These are phyloP conservation scores for Rhizophora mangle DNA, from an alignment of 345 rosid species.

Conservation along the genomic window DNA sequence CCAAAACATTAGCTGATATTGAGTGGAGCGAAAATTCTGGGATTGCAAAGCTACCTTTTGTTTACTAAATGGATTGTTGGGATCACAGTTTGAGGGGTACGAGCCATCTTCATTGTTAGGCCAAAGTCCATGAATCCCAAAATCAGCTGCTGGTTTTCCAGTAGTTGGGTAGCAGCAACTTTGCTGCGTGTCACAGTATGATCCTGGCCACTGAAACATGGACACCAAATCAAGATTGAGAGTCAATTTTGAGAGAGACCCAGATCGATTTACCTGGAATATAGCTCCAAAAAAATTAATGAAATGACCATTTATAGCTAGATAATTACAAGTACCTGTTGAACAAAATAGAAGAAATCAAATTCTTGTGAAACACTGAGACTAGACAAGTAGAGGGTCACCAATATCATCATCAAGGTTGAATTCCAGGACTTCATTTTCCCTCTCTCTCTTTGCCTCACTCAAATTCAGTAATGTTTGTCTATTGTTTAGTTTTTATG, in stretches of 20 bases:
- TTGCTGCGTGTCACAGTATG: constrained; percentile 67
- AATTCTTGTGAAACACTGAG: constrained; percentile 57
- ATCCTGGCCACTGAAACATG: constrained; percentile 78
- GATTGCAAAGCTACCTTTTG: constrained; percentile 39
- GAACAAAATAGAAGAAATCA: constrained; percentile 97
- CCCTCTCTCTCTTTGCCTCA: neutral
- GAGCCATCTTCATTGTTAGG: constrained; percentile 76
- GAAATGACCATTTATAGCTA: neutral
- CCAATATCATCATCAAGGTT: constrained; percentile 30
- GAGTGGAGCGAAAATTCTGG: neutral
- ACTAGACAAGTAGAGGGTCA: constrained; percentile 29
- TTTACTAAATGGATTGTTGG: constrained; percentile 41
- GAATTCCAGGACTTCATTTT: constrained; percentile 33
- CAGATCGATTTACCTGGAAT: neutral
- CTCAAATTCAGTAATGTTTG: too few species aligned
- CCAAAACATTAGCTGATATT: neutral
- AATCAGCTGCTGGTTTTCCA: constrained; percentile 88
- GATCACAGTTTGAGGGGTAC: constrained; percentile 80
- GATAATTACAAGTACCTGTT: constrained; percentile 45
- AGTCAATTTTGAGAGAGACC: neutral
- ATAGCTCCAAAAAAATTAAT: neutral
- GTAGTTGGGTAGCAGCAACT: constrained; percentile 80
- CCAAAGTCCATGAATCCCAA: constrained; percentile 95
- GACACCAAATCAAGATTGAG: neutral
- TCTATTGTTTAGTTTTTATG: too few species aligned